Evolutionary conservation across 1,284 basidiomycete genomes (phyloP), one percentile per base, ranked within the genome.

Genomic region (Anthracocystis setariae): DNA sequence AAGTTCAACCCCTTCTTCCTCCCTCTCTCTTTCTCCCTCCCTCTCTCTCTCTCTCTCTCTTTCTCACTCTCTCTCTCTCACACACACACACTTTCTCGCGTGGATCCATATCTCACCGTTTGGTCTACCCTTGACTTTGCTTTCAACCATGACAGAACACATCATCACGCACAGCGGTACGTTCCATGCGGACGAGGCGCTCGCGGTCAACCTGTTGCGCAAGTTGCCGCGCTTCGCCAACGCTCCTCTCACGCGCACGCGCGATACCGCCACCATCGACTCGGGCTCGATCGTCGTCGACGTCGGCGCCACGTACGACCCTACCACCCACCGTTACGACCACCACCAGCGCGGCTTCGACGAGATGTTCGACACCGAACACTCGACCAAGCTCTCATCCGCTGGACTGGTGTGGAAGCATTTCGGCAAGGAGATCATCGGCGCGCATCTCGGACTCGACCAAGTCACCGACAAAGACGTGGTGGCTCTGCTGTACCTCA

Each of bases 231-330:
- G 87, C 23, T 98, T 92, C 84, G 88, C 87, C 48, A 86, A 89
- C 77, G 56, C 56, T 4, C 71, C 71, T 2, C 70, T 82, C n/a
- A 73, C 75, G 10, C 71, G 81, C 25, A 91, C 89, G 44, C 88
- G 95, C 52, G 93, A 97, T 82, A 89, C 90, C 0, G 87, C 87
- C 12, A 84, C 91, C 48, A 88, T 98, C 53, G 90, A 91, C 68
- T 87, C 88, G 4, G 94, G 93, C 78, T 90, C 94, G 78, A 94
- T 98, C 81, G 93, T 98, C n/a, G 93, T 98, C 35, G 95, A 98
- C 82, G 95, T 98, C 55, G 95, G 96, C 17, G 94, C 92, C 9
- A 88, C 92, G 18, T 98, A 98, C 83, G 92, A 94, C 62, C 88
- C 90, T 75, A 85, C 85, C 49, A 88, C 86, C 61, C 88, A 90